A percentile compares a stretch with the other conserved stretches of the same genome.
Conservation (phyloP, 768 basidiomycete genomes). For the Phaeotremella fagi region DNA sequence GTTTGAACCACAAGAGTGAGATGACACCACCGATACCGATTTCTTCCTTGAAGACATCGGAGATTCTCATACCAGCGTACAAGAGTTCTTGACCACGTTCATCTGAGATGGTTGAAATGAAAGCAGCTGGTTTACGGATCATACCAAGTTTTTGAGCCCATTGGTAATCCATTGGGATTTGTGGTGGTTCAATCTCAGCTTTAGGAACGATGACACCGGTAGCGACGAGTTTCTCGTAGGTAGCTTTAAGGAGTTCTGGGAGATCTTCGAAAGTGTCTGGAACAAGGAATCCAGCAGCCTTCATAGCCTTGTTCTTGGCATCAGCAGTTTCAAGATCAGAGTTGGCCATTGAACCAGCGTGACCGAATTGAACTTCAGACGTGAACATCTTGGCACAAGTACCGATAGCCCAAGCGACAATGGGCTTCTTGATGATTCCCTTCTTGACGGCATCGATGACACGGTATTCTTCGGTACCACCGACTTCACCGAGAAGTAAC, state of each 20-base stretch:
- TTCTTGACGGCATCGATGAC: slow-evolving; percentile 95
- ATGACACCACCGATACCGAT: slow-evolving; percentile 97
- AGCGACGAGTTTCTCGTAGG: slow-evolving; percentile 75
- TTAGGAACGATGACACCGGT: slow-evolving; percentile 64
- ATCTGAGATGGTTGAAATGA: slow-evolving; percentile 98
- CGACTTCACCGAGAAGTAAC: slow-evolving; percentile 95
- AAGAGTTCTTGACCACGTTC: slow-evolving; percentile 97
- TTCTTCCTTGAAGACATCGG: slow-evolving; percentile 94
- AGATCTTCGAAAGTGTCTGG: slow-evolving; percentile 97
- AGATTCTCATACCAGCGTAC: slow-evolving; percentile 98
- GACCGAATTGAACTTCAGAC: slow-evolving; percentile 98
- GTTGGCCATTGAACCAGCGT: slow-evolving; percentile 97
- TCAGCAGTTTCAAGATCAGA: slow-evolving; percentile 96
- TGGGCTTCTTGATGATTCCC: slow-evolving; percentile 93
- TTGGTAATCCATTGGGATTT: slow-evolving; percentile 99
- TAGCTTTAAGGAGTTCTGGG: slow-evolving; percentile 73
- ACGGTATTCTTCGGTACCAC: slow-evolving; percentile 97
- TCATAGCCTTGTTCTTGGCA: slow-evolving; percentile 95
- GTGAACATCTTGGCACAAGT: slow-evolving; percentile 99
- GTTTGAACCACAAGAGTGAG: slow-evolving; percentile 95
- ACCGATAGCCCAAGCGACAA: slow-evolving; percentile 99
- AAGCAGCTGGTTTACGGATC: slow-evolving; percentile 96
- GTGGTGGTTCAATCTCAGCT: slow-evolving; percentile 80
- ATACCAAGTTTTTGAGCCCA: slow-evolving; percentile 70
- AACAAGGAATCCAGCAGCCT: slow-evolving; percentile 88